Conservation (phyloP, 805 yeast species). For the Maudiozyma bulderi region DNA sequence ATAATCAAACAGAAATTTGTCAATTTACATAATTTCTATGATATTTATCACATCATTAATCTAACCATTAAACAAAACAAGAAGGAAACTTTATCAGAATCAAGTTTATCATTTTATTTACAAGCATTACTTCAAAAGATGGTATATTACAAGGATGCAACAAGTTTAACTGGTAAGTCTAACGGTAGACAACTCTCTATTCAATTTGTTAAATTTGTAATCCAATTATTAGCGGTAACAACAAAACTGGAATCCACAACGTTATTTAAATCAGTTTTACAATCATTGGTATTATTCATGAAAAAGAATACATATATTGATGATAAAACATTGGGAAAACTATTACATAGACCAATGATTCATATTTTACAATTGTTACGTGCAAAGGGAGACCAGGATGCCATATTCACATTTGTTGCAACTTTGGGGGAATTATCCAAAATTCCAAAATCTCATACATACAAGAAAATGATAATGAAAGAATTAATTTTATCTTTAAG, state of each 20-base stretch:
- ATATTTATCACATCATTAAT: conserved; percentile 13
- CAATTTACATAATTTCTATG: conserved; percentile 15
- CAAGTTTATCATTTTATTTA: conserved; percentile 14
- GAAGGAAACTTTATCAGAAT: conserved; percentile 1
- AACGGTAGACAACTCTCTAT: neutral
- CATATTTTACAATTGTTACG: conserved; percentile 7
- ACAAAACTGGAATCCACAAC: conserved; percentile 12
- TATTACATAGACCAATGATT: conserved; percentile 6
- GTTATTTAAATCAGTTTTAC: conserved; percentile 16
- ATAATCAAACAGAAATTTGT: conserved; percentile 9
- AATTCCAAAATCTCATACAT: conserved; percentile 6
- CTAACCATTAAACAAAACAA: conserved; percentile 11
- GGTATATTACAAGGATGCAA: conserved; percentile 4
- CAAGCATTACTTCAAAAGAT: conserved; percentile 16
- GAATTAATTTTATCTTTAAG: conserved; percentile 17
- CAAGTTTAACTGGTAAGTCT: neutral
- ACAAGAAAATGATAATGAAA: conserved; percentile 14
- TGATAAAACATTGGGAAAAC: neutral
- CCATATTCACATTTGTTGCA: conserved; percentile 16
- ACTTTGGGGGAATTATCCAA: conserved; percentile 7
- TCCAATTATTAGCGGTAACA: conserved; percentile 13
- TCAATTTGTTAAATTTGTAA: conserved; percentile 15
- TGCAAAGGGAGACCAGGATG: conserved; percentile 17
- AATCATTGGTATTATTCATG: conserved; percentile 6
- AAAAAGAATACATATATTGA: neutral